Evolutionary conservation across 2,329 filamentous ascomycete species (phyloP), one percentile per base, ranked within the genome.

Genomic region (Scorias spongiosa): DNA sequence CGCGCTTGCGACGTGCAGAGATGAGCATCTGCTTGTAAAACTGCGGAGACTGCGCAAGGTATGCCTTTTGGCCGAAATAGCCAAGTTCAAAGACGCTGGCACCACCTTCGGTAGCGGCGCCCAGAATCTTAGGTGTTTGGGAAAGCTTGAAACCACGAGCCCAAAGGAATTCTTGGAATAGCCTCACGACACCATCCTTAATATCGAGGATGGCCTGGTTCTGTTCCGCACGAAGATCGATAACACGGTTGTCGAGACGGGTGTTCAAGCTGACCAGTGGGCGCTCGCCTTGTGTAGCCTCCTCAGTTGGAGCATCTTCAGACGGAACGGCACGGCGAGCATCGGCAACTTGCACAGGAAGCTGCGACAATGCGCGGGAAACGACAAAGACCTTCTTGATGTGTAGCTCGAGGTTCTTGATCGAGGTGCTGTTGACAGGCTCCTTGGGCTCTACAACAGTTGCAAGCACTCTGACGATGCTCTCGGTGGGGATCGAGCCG

Each of bases 11-110:
- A 18, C 83, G 80, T 46, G 81, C 81, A 1, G 83, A 81, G 62
- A 93, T 87, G 60, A 88, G 78, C 63, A 84, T 79, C 60, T 93
- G 84, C 70, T 93, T 91, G 66, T 89, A 88, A 54, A 91, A 82
- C 58, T 91, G 84, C 5, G 84, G 85, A 5, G 77, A 82, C 61
- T 88, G 84, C 5, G 84, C 84, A 15, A 91, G 71, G 60, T 71
- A 91, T 1, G 86, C 89, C 51, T 81, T 76, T 57, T 81, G 77
- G 52, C 82, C 84, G 63, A 96, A 96, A 67, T 96, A 96, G 38
- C 81, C 80, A 54, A 96, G 71, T 54, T 81, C 74, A 64, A 98
- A 96, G 36, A 96, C 89, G 60, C 89, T 93, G 53, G 80, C 80
- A 51, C 91, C 91, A 56, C 91, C 89, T 67, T 98, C 91, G 3